A percentile compares a stretch with the other conserved stretches of the same genome.
Evolutionary conservation across 2,329 filamentous ascomycete genomes (phyloP).

Genomic region (Fusarium stilboides): DNA sequence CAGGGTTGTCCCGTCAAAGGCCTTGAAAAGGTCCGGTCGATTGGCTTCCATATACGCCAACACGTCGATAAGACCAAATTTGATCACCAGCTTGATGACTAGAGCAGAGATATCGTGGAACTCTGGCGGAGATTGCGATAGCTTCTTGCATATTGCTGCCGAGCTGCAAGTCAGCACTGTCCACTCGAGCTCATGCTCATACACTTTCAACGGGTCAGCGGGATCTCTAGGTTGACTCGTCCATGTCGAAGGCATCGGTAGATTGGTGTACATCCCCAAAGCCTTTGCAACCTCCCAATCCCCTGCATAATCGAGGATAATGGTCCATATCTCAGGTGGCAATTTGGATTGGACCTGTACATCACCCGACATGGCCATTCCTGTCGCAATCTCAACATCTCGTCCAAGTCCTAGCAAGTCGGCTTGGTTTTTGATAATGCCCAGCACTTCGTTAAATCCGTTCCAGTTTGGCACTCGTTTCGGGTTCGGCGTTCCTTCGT

Average conservation of each 20-base stretch:
- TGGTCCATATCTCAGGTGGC: slow-evolving; percentile 90
- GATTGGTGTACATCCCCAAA: slow-evolving; percentile 83
- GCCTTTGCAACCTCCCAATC: slow-evolving; percentile 94
- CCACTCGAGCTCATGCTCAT: slow-evolving; percentile 87
- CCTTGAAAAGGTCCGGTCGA: slow-evolving; percentile 82
- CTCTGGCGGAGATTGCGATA: slow-evolving; percentile 78
- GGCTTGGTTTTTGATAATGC: slow-evolving; percentile 82
- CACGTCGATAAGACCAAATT: slow-evolving; percentile 86
- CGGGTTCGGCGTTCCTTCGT: slow-evolving; percentile 67
- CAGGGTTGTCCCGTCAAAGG: slow-evolving; percentile 86
- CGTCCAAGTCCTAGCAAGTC: slow-evolving; percentile 81
- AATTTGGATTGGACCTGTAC: slow-evolving; percentile 64
- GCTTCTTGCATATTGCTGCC: slow-evolving; percentile 79
- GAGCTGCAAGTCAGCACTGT: slow-evolving; percentile 82
- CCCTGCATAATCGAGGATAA: slow-evolving; percentile 85
- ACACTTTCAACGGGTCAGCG: slow-evolving; percentile 77
- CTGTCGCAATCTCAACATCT: slow-evolving; percentile 73
- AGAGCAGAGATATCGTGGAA: slow-evolving; percentile 82
- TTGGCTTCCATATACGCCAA: slow-evolving; percentile 77
- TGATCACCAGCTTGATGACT: slow-evolving; percentile 90
- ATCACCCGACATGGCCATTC: slow-evolving; percentile 55
- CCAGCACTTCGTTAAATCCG: slow-evolving; percentile 78
- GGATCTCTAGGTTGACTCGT: slow-evolving; percentile 69
- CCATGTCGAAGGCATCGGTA: slow-evolving; percentile 82
- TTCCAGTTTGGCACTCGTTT: slow-evolving; percentile 74